Percentiles rank a stretch among this genome's conserved stretches.
Evolutionary conservation across 306 rosid genomes (phyloP).

Genomic region (Vachellia collinsii): DNA sequence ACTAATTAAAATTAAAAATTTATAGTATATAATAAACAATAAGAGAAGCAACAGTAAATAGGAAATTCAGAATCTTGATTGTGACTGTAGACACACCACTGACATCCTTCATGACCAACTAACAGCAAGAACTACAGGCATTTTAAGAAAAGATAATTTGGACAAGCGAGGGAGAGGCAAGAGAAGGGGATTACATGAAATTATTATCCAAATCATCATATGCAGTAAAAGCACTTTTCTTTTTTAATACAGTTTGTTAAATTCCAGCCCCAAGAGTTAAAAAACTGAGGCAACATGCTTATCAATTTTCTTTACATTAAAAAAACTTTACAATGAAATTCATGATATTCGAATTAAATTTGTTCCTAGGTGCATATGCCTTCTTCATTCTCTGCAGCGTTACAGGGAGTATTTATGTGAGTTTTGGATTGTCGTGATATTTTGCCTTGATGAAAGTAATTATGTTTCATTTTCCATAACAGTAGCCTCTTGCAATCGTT

Average conservation of each 20-base stretch:
- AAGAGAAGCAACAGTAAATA: neutral
- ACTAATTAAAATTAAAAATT: neutral
- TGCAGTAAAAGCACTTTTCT: neutral
- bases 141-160: conserved; percentile 13
- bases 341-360: neutral
- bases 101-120: conserved; percentile 13
- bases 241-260: neutral
- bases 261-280: neutral
- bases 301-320: neutral
- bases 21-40: neutral
- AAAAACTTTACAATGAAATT: neutral
- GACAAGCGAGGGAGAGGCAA: neutral
- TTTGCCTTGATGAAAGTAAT: neutral
- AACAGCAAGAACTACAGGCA: conserved; percentile 11
- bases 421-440: neutral
- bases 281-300: neutral
- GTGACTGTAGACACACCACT: conserved; percentile 7
- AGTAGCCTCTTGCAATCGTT: neutral
- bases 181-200: conserved; percentile 13
- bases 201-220: neutral
- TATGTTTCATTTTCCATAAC: neutral
- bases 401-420: neutral
- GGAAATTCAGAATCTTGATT: conserved; percentile 5
- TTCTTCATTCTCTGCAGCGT: neutral
- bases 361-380: neutral